Evolutionary conservation across 2,329 filamentous ascomycete genomes (phyloP).

Genomic region (Neoascochyta sp.): DNA sequence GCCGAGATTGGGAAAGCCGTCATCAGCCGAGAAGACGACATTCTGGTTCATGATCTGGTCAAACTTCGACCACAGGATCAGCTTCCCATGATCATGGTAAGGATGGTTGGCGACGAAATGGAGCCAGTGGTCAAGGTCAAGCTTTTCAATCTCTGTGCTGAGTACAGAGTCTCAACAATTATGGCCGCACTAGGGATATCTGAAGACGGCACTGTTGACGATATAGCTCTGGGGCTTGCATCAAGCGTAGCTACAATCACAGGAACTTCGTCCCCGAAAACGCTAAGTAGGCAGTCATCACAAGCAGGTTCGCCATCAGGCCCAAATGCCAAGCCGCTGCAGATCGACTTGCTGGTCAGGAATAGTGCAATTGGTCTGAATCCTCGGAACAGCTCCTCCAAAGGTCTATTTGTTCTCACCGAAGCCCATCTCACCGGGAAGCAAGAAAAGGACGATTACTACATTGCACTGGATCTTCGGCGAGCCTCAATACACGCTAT

Average conservation of each 20-base stretch:
- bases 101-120: conserved; percentile 90
- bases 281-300: conserved; percentile 30
- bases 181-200: conserved; percentile 73
- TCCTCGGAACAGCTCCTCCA: conserved; percentile 70
- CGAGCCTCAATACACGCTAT: conserved; percentile 82
- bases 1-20: conserved; percentile 65
- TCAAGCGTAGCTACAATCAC: conserved; percentile 76
- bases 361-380: conserved; percentile 84
- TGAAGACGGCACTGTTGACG: conserved; percentile 59
- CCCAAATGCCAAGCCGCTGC: conserved; percentile 43
- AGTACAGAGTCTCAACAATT: conserved; percentile 82
- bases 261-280: conserved; percentile 55
- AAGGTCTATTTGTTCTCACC: conserved; percentile 72
- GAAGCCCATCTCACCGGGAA: conserved; percentile 69
- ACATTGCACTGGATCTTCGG: conserved; percentile 63
- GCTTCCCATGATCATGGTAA: conserved; percentile 73
- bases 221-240: conserved; percentile 71
- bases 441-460: conserved; percentile 63
- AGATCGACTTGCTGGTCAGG: conserved; percentile 69
- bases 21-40: conserved; percentile 65
- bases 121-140: conserved; percentile 88
- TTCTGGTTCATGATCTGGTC: conserved; percentile 65
- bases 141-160: conserved; percentile 75
- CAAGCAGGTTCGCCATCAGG: conserved; percentile 20
- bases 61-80: conserved; percentile 35